phyloP scores from a whole-genome alignment of 2,329 filamentous ascomycete species.

The Alternaria hordeiaustralica region DNA sequence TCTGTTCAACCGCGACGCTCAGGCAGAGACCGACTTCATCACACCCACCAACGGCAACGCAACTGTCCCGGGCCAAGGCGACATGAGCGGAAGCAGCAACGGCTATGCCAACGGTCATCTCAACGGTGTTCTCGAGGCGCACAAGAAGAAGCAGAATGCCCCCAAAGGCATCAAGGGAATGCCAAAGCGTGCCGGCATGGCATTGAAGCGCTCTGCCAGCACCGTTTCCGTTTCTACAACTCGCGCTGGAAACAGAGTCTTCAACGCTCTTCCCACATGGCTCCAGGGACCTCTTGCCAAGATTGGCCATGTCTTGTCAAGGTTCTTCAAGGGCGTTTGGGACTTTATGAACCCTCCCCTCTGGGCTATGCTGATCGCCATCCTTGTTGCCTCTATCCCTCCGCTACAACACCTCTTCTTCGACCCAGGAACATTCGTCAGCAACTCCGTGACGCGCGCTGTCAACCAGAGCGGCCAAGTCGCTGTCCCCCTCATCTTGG shows the following conservation, averaged over 20 bases:
- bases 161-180: constrained; percentile 45
- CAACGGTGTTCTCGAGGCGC: constrained; percentile 41
- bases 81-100: constrained; percentile 47
- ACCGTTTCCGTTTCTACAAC: constrained; percentile 35
- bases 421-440: constrained; percentile 83
- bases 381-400: constrained; percentile 88
- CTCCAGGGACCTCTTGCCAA: constrained; percentile 59
- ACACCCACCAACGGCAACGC: constrained; percentile 59
- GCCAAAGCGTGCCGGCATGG: constrained; percentile 36
- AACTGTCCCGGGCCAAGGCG: constrained; percentile 47
- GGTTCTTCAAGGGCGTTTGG: constrained; percentile 74
- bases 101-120: constrained; percentile 44
- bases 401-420: constrained; percentile 85
- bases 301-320: constrained; percentile 51
- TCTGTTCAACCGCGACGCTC: constrained; percentile 37
- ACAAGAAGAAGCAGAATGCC: constrained; percentile 29
- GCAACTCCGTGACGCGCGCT: constrained; percentile 90
- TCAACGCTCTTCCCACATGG: constrained; percentile 59
- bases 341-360: constrained; percentile 98
- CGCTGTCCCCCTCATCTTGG: constrained; percentile 91
- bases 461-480: constrained; percentile 86
- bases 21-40: constrained; percentile 39
- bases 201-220: constrained; percentile 26
- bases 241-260: constrained; percentile 48
- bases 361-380: constrained; percentile 94